These are phyloP conservation scores for Diaporthe ilicicola DNA, from an alignment of 2,329 filamentous ascomycete species.

Conservation along the genomic window DNA sequence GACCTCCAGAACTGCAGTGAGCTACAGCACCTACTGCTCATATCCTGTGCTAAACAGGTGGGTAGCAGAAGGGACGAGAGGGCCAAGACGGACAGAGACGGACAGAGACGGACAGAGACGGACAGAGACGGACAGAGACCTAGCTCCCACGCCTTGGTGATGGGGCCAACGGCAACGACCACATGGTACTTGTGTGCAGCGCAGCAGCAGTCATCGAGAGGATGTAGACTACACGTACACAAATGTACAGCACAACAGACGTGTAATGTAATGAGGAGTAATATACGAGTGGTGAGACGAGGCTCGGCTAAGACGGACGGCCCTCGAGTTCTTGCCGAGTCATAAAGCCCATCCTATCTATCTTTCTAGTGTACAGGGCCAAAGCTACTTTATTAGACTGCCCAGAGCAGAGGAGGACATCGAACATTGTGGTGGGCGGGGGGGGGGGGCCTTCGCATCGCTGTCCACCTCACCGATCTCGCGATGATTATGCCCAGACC, in stretches of 20 bases:
- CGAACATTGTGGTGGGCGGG: too few species aligned
- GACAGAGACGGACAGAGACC: background rate
- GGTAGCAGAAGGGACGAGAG: background rate
- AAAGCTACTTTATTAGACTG: background rate
- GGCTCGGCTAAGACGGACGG: constrained; percentile 11
- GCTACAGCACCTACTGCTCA: background rate
- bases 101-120: background rate
- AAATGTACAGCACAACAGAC: background rate
- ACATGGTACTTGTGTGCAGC: constrained; percentile 3
- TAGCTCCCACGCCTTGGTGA: background rate
- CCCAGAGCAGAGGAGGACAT: background rate
- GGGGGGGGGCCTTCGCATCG: background rate
- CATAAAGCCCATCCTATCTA: background rate
- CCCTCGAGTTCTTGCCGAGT: constrained; percentile 4
- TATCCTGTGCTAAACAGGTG: background rate
- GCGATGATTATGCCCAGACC: background rate
- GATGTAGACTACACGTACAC: background rate
- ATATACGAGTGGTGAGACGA: constrained; percentile 8
- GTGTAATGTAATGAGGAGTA: constrained; percentile 1
- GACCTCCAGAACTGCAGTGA: background rate
- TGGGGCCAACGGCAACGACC: background rate
- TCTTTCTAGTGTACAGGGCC: background rate
- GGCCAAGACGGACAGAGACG: background rate
- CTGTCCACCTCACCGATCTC: background rate
- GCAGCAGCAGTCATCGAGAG: background rate